Evolutionary conservation across 345 rosid species (phyloP), one percentile per base, ranked within the genome.

Genomic region (Gossypium mustelinum): DNA sequence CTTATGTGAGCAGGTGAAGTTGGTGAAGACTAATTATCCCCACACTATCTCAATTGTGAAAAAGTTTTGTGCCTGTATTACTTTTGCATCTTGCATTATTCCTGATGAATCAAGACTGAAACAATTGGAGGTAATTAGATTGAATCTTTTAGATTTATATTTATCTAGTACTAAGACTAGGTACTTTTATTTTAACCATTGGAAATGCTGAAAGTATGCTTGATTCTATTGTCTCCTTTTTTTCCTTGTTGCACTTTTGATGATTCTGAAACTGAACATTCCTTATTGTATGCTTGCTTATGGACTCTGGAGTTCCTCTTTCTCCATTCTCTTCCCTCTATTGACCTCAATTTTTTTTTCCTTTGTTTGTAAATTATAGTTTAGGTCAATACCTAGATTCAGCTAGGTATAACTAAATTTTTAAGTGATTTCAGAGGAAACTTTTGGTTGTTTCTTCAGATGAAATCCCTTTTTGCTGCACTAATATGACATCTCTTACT

Each of bases 81-180:
- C 84, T 63, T 68, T 87, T 72, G 89, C 86, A 4, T 79, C 81
- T 71, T 88, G 94, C 78, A 75, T 86, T 68, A 84, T 94, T 75
- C 86, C 88, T 50, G 86, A 94, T 84, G 89, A 89, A 81, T 75
- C 91, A 70, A 76, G 77, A 59, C 75, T 88, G 72, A 85, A 89
- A 74, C 92, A 89, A 81, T 85, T 90, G 68, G 93, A 90, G 98
- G 98, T 94, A 89, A 66, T 80, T 41, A 50, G 81, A 74, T 62
- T 57, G 34, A 78, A 66, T 52, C 75, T 64, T 66, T 29, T n/a
- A 39, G 52, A 47, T 68, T 10, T 67, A 67, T 45, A 24, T 47
- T 48, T 50, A 22, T 14, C 16, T 25, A 3, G 24, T 68, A 7
- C 24, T 50, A 51, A 50, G 55, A 66, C 9, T 45, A 11, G 9